These are phyloP conservation scores for Zanthoxylum bungeanum DNA, from an alignment of 345 rosid genomes.

Conservation along the genomic window DNA sequence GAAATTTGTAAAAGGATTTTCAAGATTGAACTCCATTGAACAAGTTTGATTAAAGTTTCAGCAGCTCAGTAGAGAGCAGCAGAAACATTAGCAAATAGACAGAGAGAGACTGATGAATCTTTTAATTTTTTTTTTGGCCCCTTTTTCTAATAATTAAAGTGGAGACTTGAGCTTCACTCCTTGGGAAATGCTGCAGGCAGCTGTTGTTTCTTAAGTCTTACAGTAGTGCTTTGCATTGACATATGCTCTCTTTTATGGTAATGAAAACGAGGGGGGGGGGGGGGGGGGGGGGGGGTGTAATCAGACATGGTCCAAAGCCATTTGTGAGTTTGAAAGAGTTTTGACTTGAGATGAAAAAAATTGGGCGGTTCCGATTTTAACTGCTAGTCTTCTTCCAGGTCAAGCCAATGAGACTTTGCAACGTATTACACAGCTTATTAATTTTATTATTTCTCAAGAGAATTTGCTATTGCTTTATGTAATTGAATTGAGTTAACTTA, in stretches of 20 bases:
- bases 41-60: background rate
- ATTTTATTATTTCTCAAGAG: background rate
- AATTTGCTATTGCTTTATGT: too few relatives aligned
- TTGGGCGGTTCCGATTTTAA: background rate
- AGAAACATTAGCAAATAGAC: background rate
- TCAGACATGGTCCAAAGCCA: constrained; percentile 12
- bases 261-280: constrained; percentile 1
- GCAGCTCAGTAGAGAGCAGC: constrained; percentile 7
- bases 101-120: background rate
- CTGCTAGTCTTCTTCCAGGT: background rate
- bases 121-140: too few relatives aligned
- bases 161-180: constrained; percentile 25
- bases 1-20: constrained; percentile 51
- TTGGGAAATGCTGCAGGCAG: constrained; percentile 8
- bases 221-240: constrained; percentile 16
- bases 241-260: constrained; percentile 19
- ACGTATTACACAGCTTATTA: background rate
- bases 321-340: background rate
- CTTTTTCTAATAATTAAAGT: too few relatives aligned
- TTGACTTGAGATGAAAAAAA: background rate
- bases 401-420: background rate
- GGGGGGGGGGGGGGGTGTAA: constrained; percentile 5
- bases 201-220: background rate
- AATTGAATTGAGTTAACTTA: too few relatives aligned
- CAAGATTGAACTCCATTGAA: constrained; percentile 74